Percentiles rank a stretch among this genome's conserved stretches.
phyloP scores from a whole-genome alignment of 2,329 filamentous ascomycete genomes.

The Lithohypha guttulata region DNA sequence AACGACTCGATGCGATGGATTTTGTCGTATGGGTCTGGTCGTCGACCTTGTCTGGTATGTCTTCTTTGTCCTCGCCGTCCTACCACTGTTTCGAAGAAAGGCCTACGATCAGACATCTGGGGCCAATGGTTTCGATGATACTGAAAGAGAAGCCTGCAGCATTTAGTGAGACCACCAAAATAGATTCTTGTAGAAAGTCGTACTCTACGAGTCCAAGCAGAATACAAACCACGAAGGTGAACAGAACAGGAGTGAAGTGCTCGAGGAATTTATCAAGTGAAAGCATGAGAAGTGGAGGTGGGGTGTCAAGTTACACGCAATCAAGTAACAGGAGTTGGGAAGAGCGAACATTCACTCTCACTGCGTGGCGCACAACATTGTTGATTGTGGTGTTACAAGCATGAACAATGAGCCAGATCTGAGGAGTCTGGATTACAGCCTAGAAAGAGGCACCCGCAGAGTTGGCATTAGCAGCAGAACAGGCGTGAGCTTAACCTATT shows the following conservation, averaged over 20 bases:
- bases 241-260: neutral
- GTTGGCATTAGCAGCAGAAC: too few species aligned
- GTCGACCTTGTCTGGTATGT: neutral
- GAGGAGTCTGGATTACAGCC: too few species aligned
- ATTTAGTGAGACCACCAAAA: neutral
- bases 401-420: too few species aligned
- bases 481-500: too few species aligned
- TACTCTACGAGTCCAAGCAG: neutral
- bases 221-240: neutral
- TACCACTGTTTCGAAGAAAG: neutral
- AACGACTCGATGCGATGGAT: slow-evolving; percentile 5
- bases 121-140: neutral
- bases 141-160: too few species aligned
- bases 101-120: neutral
- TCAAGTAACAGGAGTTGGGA: neutral
- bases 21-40: neutral
- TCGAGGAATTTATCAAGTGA: neutral
- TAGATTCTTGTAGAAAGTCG: neutral
- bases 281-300: neutral
- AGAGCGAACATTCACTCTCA: too few species aligned
- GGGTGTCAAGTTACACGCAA: neutral
- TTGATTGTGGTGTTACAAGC: too few species aligned
- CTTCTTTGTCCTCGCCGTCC: neutral
- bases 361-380: too few species aligned
- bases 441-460: too few species aligned